These are phyloP conservation scores for Exophiala spinifera DNA, from an alignment of 2,329 filamentous ascomycete species.

Conservation along the genomic window DNA sequence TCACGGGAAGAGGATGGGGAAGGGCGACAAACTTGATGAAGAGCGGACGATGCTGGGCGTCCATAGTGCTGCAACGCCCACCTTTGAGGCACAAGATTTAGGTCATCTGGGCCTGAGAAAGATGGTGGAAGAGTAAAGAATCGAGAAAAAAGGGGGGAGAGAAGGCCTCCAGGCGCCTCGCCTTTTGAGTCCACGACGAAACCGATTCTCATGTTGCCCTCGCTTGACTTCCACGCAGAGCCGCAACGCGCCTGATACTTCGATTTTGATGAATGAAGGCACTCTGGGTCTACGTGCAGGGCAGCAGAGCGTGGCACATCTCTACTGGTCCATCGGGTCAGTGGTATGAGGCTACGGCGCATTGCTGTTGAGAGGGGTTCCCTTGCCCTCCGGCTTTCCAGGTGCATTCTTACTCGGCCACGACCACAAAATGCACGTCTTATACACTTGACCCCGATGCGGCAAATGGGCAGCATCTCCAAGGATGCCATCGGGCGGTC, in stretches of 20 bases:
- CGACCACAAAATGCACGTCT: no score
- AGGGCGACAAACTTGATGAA: constrained; percentile 13
- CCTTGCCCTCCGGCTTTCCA: no score
- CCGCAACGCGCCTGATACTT: background rate
- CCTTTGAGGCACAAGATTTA: background rate
- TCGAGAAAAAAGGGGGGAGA: background rate
- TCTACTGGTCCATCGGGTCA: background rate
- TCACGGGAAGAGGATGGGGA: no score
- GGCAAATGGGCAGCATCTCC: no score
- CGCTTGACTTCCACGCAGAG: background rate
- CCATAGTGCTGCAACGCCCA: constrained; percentile 3
- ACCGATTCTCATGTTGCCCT: background rate
- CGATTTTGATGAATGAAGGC: background rate
- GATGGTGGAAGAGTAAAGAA: background rate
- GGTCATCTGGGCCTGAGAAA: background rate
- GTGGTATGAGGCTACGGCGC: no score
- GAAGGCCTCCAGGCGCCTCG: background rate
- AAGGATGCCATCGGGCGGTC: no score
- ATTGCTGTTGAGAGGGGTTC: no score
- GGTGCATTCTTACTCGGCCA: no score
- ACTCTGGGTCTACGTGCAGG: background rate
- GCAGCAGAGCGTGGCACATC: background rate
- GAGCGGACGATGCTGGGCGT: constrained; percentile 9
- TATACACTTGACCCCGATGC: no score
- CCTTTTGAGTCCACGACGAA: background rate